Conservation (phyloP, 2,329 filamentous ascomycete species). For the Lasiodiplodia citricola region DNA sequence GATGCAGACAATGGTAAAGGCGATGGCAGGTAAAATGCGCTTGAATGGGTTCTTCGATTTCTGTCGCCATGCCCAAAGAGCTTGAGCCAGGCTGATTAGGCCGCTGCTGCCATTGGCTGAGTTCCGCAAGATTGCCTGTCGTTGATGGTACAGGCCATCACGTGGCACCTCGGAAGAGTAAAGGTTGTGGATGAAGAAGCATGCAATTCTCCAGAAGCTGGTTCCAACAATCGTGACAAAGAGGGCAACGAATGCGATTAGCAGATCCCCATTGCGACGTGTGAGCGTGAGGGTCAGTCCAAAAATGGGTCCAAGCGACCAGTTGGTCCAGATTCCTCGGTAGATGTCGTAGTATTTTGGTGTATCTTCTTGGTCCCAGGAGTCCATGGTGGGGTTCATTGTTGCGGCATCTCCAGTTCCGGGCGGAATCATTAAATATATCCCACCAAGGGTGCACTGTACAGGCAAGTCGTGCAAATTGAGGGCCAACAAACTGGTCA, state of each 20-base stretch:
- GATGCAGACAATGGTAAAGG: not conserved
- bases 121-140: constrained; percentile 26
- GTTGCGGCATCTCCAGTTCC: no score
- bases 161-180: constrained; percentile 28
- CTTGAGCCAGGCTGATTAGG: not conserved
- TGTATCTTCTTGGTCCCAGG: no score
- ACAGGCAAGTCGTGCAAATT: no score
- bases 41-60: constrained; percentile 23
- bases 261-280: constrained; percentile 35
- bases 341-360: constrained; percentile 28
- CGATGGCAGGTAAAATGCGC: constrained; percentile 21
- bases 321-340: constrained; percentile 41
- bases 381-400: no score
- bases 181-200: constrained; percentile 32
- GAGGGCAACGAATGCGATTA: constrained; percentile 43
- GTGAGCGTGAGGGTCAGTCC: constrained; percentile 43
- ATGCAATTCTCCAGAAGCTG: constrained; percentile 33
- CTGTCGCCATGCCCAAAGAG: not conserved
- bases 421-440: no score
- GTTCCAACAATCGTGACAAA: constrained; percentile 36
- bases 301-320: constrained; percentile 37
- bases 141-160: constrained; percentile 35
- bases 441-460: no score
- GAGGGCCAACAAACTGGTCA: no score
- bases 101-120: constrained; percentile 13